Conservation (phyloP, 164 flowering plant genomes). For the Tetrastigma voinierianum region DNA sequence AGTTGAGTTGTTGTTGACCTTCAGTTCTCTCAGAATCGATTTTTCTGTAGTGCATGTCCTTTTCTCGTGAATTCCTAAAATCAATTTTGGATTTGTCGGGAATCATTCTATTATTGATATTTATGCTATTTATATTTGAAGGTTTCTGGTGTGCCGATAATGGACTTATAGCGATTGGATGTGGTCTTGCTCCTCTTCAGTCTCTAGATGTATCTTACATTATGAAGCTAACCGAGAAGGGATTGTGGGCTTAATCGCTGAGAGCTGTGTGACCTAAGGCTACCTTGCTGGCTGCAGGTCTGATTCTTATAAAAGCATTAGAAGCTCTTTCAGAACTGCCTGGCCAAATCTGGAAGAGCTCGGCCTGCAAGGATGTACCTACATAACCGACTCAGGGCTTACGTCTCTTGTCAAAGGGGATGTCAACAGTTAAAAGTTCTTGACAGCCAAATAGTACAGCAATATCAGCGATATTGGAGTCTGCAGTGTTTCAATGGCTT, state of each 20-base stretch:
- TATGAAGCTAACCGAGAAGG: slow-evolving; percentile 82
- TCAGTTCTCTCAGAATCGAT: neutral
- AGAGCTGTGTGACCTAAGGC: slow-evolving; percentile 65
- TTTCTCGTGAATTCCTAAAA: neutral
- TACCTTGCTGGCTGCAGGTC: slow-evolving; percentile 74
- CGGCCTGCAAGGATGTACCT: slow-evolving; percentile 69
- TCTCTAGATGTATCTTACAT: slow-evolving; percentile 79
- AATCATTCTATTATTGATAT: neutral
- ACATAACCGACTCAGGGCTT: slow-evolving; percentile 71
- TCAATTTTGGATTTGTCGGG: neutral
- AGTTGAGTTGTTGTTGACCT: neutral
- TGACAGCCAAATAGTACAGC: slow-evolving; percentile 75
- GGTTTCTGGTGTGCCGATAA: slow-evolving; percentile 67
- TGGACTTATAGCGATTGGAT: slow-evolving; percentile 68
- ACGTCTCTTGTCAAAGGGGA: slow-evolving; percentile 58
- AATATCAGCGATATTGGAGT: slow-evolving; percentile 74
- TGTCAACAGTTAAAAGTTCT: slow-evolving; percentile 50
- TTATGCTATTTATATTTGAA: slow-evolving; percentile 1
- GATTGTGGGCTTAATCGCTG: slow-evolving; percentile 64
- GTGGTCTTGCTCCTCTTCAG: slow-evolving; percentile 58
- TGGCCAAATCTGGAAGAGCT: slow-evolving; percentile 59
- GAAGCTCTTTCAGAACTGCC: slow-evolving; percentile 65
- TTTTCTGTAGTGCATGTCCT: neutral
- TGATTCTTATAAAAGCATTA: slow-evolving; percentile 43
- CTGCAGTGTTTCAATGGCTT: slow-evolving; percentile 54